These are phyloP conservation scores for Rosellinia necatrix DNA, from an alignment of 2,329 filamentous ascomycete genomes.

Conservation along the genomic window DNA sequence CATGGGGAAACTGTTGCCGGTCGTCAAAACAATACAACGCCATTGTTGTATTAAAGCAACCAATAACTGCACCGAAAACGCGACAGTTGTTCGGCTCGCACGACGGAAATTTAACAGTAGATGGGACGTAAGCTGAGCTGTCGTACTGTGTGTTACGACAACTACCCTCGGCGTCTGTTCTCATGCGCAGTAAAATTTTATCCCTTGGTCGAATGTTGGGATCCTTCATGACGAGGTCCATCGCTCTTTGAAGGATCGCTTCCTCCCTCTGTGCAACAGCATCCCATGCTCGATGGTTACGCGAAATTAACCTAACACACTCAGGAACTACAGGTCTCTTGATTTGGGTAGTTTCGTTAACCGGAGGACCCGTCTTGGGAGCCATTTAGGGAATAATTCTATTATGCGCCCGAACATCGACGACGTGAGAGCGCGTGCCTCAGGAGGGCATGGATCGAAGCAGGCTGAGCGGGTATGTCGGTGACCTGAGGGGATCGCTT, in stretches of 20 bases:
- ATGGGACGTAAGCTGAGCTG: neutral
- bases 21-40: conserved; percentile 7
- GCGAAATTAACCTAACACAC: neutral
- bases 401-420: neutral
- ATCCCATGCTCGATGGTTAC: neutral
- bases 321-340: neutral
- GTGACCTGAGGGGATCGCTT: neutral
- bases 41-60: conserved; percentile 4
- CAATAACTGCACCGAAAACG: neutral
- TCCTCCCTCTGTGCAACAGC: neutral
- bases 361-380: neutral
- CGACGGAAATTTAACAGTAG: neutral
- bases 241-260: neutral
- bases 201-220: neutral
- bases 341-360: neutral
- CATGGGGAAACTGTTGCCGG: neutral
- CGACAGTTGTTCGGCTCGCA: neutral
- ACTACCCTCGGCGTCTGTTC: conserved; percentile 4
- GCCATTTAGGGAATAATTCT: neutral
- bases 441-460: too few relatives aligned
- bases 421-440: neutral
- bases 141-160: neutral
- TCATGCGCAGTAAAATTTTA: conserved; percentile 6
- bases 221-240: neutral
- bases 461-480: neutral